A percentile compares a stretch with the other conserved stretches of the same genome.
Evolutionary conservation across 2,329 filamentous ascomycete genomes (phyloP).

Genomic region (Cryphonectria carpinicola): DNA sequence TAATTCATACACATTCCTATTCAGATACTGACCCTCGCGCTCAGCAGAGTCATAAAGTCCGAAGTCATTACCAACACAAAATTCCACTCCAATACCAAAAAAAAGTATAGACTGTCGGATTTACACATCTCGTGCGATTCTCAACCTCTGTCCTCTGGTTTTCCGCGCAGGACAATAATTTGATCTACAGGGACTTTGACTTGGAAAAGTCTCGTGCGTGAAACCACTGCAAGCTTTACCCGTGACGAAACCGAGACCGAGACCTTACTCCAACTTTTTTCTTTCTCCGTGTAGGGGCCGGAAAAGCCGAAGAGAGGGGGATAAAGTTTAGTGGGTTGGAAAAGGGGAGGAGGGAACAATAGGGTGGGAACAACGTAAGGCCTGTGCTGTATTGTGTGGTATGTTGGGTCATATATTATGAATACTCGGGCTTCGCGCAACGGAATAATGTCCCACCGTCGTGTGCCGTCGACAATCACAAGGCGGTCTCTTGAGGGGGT

Average conservation of each 20-base stretch:
- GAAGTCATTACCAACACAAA: neutral
- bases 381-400: neutral
- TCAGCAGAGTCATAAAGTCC: neutral
- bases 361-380: neutral
- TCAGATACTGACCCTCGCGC: neutral
- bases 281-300: neutral
- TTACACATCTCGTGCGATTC: neutral
- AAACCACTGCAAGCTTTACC: neutral
- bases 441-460: neutral
- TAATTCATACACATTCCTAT: too few relatives aligned
- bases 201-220: too few relatives aligned
- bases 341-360: neutral
- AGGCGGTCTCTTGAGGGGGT: too few relatives aligned
- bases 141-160: too few relatives aligned
- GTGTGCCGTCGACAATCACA: neutral
- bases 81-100: neutral
- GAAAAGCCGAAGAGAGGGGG: too few relatives aligned
- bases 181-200: too few relatives aligned
- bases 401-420: too few relatives aligned
- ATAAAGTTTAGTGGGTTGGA: neutral
- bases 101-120: neutral
- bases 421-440: neutral
- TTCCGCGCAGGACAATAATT: too few relatives aligned
- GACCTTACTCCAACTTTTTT: neutral
- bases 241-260: neutral